These are phyloP conservation scores for Chlorella vulgaris DNA, from an alignment of 139 green algal genomes.

Conservation along the genomic window DNA sequence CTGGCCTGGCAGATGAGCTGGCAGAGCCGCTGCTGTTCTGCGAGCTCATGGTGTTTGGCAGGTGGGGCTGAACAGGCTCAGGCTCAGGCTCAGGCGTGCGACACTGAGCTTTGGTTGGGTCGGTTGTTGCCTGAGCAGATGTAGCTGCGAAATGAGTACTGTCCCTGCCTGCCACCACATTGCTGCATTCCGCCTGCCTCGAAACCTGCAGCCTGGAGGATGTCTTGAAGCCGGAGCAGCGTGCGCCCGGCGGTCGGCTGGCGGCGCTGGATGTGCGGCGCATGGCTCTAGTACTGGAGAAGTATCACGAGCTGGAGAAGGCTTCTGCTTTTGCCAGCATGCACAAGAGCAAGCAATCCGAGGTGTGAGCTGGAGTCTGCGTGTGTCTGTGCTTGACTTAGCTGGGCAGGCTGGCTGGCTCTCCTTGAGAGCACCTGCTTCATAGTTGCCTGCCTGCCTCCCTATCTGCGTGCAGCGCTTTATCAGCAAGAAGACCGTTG, in stretches of 20 bases:
- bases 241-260: constrained; percentile 7
- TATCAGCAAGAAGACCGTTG: constrained; percentile 54
- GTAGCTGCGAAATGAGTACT: too few species aligned
- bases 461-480: constrained; percentile 34
- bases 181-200: background rate
- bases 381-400: background rate
- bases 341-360: constrained; percentile 49
- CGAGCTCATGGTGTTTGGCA: constrained; percentile 50
- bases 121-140: background rate
- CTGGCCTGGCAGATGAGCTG: constrained; percentile 31
- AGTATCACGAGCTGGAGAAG: constrained; percentile 41
- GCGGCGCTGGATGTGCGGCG: constrained; percentile 25
- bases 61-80: background rate
- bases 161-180: too few species aligned
- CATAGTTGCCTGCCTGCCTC: background rate
- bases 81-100: too few species aligned
- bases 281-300: constrained; percentile 30
- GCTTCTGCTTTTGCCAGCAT: background rate
- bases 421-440: background rate
- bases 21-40: constrained; percentile 49
- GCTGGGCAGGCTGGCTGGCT: background rate
- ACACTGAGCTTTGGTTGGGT: too few species aligned
- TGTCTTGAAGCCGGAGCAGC: constrained; percentile 26
- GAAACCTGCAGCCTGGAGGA: constrained; percentile 36
- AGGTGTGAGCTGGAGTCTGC: constrained; percentile 20